Evolutionary conservation across 371 early-diverging fungal species (phyloP).

Genomic region (Vittaforma corneae): DNA sequence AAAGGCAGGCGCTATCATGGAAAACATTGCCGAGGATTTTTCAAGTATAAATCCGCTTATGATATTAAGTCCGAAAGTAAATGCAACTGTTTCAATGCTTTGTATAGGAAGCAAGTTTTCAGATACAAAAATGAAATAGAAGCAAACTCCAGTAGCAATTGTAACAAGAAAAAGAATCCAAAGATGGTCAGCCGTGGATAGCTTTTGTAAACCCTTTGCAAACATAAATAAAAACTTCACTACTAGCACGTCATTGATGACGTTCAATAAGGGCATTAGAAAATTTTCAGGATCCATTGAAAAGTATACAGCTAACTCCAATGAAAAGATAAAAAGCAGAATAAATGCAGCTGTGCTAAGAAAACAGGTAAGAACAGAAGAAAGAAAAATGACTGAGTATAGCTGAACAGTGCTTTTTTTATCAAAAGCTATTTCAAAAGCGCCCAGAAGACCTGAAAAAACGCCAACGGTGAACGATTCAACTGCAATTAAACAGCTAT

Average conservation of each 20-base stretch:
- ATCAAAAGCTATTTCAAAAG: conserved; percentile 24
- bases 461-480: conserved; percentile 50
- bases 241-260: conserved; percentile 48
- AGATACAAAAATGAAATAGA: conserved; percentile 28
- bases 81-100: conserved; percentile 21
- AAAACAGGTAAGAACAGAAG: conserved; percentile 45
- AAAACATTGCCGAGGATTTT: conserved; percentile 24
- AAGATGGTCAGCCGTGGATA: neutral
- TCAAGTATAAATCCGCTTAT: conserved; percentile 37
- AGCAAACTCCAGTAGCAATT: conserved; percentile 8
- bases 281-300: conserved; percentile 55
- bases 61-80: conserved; percentile 34
- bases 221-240: conserved; percentile 42
- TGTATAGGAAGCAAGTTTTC: conserved; percentile 37
- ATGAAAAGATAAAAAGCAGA: conserved; percentile 38
- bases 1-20: conserved; percentile 28
- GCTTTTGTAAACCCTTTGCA: conserved; percentile 13
- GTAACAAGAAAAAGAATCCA: conserved; percentile 8
- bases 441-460: conserved; percentile 46
- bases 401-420: conserved; percentile 7
- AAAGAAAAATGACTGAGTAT: conserved; percentile 10
- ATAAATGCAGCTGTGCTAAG: conserved; percentile 48
- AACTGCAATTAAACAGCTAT: conserved; percentile 44
- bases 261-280: conserved; percentile 51
- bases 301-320: conserved; percentile 27